Evolutionary conservation across 352 stramenopile species (phyloP).

Genomic region (Phytophthora sp.): DNA sequence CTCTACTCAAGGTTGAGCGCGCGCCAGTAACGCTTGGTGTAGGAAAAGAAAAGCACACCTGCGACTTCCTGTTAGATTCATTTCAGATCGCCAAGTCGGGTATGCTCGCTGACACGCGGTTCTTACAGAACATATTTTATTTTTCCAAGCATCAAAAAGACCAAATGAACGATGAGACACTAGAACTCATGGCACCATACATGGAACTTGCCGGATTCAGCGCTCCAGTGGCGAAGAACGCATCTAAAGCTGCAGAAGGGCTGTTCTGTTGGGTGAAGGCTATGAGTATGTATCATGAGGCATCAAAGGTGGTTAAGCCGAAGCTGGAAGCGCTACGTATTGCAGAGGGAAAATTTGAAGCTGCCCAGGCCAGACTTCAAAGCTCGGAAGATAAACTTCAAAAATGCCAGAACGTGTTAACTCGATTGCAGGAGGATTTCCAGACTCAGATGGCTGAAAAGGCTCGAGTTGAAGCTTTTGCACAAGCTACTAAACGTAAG

Average conservation of each 20-base stretch:
- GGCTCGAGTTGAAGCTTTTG: slow-evolving; percentile 85
- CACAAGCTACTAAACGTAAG: slow-evolving; percentile 80
- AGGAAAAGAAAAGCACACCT: slow-evolving; percentile 88
- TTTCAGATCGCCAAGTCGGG: slow-evolving; percentile 85
- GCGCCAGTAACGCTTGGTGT: slow-evolving; percentile 66
- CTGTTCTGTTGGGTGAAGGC: slow-evolving; percentile 91
- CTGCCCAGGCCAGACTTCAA: slow-evolving; percentile 76
- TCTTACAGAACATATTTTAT: slow-evolving; percentile 90
- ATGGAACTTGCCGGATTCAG: slow-evolving; percentile 89
- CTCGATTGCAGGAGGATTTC: slow-evolving; percentile 83
- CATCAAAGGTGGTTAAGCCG: slow-evolving; percentile 93
- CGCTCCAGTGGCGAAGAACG: slow-evolving; percentile 82
- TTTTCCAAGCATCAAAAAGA: slow-evolving; percentile 93
- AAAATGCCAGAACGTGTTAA: slow-evolving; percentile 70
- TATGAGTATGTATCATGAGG: slow-evolving; percentile 93
- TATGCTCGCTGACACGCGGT: slow-evolving; percentile 90
- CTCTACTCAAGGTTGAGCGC: slow-evolving; percentile 76
- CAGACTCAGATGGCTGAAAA: slow-evolving; percentile 92
- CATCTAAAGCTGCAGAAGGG: slow-evolving; percentile 90
- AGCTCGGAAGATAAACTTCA: slow-evolving; percentile 74
- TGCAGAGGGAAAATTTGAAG: slow-evolving; percentile 87
- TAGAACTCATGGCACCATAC: slow-evolving; percentile 93
- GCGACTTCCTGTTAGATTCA: slow-evolving; percentile 86
- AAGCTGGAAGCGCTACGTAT: slow-evolving; percentile 93
- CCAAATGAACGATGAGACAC: slow-evolving; percentile 93